Evolutionary conservation across 805 yeast species (phyloP).

Genomic region (Jamesozyma rosinii): DNA sequence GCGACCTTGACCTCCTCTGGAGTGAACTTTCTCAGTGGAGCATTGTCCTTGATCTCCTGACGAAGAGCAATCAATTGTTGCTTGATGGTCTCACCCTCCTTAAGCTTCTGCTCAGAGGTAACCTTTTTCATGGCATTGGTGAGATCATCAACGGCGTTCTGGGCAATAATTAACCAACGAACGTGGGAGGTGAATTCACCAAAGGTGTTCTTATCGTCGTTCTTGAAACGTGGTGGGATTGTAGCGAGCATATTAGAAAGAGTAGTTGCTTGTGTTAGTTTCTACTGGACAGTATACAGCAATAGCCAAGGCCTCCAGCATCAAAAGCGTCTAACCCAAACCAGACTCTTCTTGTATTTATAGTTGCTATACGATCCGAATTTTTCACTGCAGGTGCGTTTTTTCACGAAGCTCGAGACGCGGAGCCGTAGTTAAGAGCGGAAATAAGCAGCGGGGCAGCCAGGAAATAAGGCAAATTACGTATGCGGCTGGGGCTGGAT

Average conservation of each 20-base stretch:
- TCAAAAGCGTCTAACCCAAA: no score
- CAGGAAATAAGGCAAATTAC: no score
- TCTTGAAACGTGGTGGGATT: conserved; percentile 40
- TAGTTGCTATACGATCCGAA: no score
- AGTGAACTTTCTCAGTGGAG: conserved; percentile 36
- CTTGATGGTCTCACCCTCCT: conserved; percentile 43
- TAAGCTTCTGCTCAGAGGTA: conserved; percentile 13
- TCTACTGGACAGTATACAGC: no score
- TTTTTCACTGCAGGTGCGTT: no score
- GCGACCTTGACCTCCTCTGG: conserved; percentile 31
- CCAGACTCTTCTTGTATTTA: no score
- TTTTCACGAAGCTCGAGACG: no score
- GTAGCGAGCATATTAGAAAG: not conserved
- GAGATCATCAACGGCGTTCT: conserved; percentile 59
- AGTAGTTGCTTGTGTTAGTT: no score
- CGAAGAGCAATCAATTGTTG: conserved; percentile 37
- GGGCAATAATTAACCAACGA: conserved; percentile 83
- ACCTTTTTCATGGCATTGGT: conserved; percentile 24
- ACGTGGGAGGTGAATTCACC: conserved; percentile 68
- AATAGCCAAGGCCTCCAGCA: no score
- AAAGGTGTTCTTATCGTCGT: conserved; percentile 66
- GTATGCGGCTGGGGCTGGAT: no score
- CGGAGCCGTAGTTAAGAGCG: no score
- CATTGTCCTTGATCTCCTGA: conserved; percentile 37
- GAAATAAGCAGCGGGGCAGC: no score